Conservation (phyloP, 2,329 filamentous ascomycete genomes). For the Botrytis pseudocinerea region DNA sequence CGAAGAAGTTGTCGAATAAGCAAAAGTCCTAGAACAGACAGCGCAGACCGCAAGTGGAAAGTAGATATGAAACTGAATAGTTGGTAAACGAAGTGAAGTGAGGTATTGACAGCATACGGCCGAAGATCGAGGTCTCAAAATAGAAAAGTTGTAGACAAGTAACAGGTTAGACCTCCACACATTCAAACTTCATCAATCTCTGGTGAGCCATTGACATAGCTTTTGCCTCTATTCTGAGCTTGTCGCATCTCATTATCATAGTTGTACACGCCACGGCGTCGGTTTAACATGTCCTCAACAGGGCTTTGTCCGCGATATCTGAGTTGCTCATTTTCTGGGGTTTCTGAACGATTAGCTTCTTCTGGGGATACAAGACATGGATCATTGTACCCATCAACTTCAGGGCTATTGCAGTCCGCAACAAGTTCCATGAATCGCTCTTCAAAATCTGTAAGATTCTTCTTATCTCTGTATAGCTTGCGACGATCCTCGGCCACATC, state of each 20-base stretch:
- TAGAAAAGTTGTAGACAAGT: too few species aligned
- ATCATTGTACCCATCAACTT: neutral
- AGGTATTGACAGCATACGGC: too few species aligned
- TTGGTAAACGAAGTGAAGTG: too few species aligned
- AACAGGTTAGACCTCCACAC: too few species aligned
- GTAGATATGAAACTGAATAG: too few species aligned
- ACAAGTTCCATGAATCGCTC: neutral
- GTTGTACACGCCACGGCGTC: neutral
- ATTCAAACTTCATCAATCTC: too few species aligned
- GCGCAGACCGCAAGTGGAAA: too few species aligned
- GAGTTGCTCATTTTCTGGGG: too few species aligned
- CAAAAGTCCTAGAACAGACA: too few species aligned
- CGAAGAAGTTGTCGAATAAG: too few species aligned
- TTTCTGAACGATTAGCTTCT: neutral
- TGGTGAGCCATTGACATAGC: neutral
- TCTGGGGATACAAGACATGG: neutral
- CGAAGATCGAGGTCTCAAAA: too few species aligned
- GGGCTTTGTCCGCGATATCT: neutral
- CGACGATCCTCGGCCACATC: neutral
- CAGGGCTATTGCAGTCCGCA: neutral
- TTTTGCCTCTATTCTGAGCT: accelerated
- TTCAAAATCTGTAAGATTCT: neutral
- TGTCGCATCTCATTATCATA: neutral
- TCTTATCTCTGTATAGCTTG: neutral
- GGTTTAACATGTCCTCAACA: neutral